These are phyloP conservation scores for Heterobasidion occidentale DNA, from an alignment of 1,284 basidiomycete genomes.

Conservation along the genomic window DNA sequence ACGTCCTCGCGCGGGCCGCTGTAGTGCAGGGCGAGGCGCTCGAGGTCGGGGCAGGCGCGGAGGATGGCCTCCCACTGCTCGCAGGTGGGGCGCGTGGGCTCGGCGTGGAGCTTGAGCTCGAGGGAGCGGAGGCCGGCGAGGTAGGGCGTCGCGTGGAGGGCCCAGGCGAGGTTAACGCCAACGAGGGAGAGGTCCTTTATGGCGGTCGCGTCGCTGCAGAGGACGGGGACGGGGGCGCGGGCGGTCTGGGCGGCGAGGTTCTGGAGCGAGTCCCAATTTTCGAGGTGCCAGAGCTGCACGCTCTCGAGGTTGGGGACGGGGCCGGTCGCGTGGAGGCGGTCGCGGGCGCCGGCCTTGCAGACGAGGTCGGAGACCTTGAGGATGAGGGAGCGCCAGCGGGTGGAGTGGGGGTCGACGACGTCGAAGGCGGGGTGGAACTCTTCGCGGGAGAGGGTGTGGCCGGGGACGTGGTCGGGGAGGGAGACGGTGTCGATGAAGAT, in stretches of 20 bases:
- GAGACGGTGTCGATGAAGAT: slow-evolving; percentile 51
- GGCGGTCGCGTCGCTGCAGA: slow-evolving; percentile 38
- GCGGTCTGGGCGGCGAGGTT: slow-evolving; percentile 45
- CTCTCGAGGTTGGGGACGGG: slow-evolving; percentile 44
- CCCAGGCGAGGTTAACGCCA: slow-evolving; percentile 58
- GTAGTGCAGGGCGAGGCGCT: slow-evolving; percentile 44
- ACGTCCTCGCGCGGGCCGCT: slow-evolving; percentile 40
- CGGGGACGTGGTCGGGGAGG: slow-evolving; percentile 33
- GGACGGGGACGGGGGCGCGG: slow-evolving; percentile 46
- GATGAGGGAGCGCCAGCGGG: slow-evolving; percentile 47
- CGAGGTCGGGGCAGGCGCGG: slow-evolving; percentile 34
- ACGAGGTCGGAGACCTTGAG: slow-evolving; percentile 49
- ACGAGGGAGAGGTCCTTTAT: slow-evolving; percentile 49
- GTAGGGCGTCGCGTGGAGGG: slow-evolving; percentile 35
- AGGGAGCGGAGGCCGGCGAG: slow-evolving; percentile 39
- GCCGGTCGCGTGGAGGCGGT: slow-evolving; percentile 39
- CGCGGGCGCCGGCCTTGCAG: slow-evolving; percentile 44
- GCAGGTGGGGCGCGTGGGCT: slow-evolving; percentile 47
- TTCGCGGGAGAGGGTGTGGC: slow-evolving; percentile 35
- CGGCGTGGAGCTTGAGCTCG: slow-evolving; percentile 52
- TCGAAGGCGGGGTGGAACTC: slow-evolving; percentile 39
- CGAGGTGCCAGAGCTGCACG: slow-evolving; percentile 57
- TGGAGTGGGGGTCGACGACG: slow-evolving; percentile 38
- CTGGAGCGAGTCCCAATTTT: slow-evolving; percentile 42
- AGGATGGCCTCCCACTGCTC: slow-evolving; percentile 45